Evolutionary conservation across 2,329 filamentous ascomycete genomes (phyloP).

Genomic region (Ramichloridium luteum): DNA sequence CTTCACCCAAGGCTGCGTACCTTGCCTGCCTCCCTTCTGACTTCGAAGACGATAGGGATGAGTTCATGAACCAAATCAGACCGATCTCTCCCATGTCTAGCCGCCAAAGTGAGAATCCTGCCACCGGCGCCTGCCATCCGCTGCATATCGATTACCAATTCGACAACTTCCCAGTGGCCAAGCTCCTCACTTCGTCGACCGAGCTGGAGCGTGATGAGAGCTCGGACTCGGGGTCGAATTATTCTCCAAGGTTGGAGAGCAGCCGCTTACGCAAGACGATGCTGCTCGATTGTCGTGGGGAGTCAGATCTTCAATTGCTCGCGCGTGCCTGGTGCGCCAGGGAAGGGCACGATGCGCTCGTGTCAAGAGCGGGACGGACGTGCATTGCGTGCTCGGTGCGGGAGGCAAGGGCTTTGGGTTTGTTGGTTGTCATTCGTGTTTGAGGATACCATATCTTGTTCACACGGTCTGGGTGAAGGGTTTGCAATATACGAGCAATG

Average conservation of each 20-base stretch:
- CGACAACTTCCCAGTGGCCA: slow-evolving; percentile 24
- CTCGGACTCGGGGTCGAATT: too few relatives aligned
- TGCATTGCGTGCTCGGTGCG: slow-evolving; percentile 64
- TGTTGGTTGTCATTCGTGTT: slow-evolving; percentile 49
- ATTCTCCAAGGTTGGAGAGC: too few relatives aligned
- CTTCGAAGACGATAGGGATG: too few relatives aligned
- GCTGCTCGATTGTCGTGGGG: slow-evolving; percentile 41
- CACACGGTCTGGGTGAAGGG: too few relatives aligned
- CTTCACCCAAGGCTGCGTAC: too few relatives aligned
- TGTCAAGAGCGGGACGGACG: slow-evolving; percentile 54
- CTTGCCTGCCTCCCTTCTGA: slow-evolving; percentile 4
- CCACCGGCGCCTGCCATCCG: slow-evolving; percentile 30
- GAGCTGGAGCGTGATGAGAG: slow-evolving; percentile 1
- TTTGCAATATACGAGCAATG: too few relatives aligned
- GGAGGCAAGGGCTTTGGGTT: slow-evolving; percentile 58
- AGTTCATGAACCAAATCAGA: too few relatives aligned
- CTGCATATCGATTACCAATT: slow-evolving; percentile 29
- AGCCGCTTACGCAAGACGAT: slow-evolving; percentile 13
- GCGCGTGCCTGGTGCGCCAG: slow-evolving; percentile 62
- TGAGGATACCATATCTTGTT: too few relatives aligned
- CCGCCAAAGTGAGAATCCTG: too few relatives aligned
- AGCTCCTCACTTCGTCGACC: slow-evolving; percentile 10
- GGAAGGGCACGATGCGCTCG: slow-evolving; percentile 59
- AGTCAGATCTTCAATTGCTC: slow-evolving; percentile 55
- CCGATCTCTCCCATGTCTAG: too few relatives aligned